A percentile compares a stretch with the other conserved stretches of the same genome.
These are phyloP conservation scores for Fusarium sp. DNA, from an alignment of 2,329 filamentous ascomycete genomes.

Conservation along the genomic window DNA sequence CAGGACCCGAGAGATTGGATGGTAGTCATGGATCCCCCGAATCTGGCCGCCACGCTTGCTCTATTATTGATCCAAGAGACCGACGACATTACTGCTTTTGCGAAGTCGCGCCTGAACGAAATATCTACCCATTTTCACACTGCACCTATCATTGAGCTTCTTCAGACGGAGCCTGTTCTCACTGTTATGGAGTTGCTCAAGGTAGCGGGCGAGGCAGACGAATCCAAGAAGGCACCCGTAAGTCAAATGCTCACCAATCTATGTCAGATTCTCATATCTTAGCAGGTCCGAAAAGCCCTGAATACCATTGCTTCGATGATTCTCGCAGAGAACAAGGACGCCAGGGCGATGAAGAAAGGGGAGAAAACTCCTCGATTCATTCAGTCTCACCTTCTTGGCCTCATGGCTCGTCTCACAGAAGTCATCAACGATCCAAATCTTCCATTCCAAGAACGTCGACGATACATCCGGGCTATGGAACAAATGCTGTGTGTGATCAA, in stretches of 20 bases:
- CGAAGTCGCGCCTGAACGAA: slow-evolving; percentile 74
- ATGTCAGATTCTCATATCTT: slow-evolving; percentile 38
- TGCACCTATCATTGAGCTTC: slow-evolving; percentile 72
- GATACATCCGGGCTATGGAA: slow-evolving; percentile 84
- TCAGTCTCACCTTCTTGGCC: slow-evolving; percentile 83
- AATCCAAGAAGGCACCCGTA: slow-evolving; percentile 67
- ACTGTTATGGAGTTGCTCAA: slow-evolving; percentile 87
- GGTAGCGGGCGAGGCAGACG: slow-evolving; percentile 75
- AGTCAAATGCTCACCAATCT: slow-evolving; percentile 39
- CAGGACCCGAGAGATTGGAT: slow-evolving; percentile 72
- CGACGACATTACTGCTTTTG: slow-evolving; percentile 68
- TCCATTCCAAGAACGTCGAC: slow-evolving; percentile 73
- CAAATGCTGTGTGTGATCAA: slow-evolving; percentile 86
- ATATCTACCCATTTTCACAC: slow-evolving; percentile 77
- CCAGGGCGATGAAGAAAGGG: slow-evolving; percentile 57
- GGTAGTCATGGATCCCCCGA: slow-evolving; percentile 64
- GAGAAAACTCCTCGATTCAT: slow-evolving; percentile 79
- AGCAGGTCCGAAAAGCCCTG: slow-evolving; percentile 60
- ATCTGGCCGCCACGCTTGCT: slow-evolving; percentile 68
- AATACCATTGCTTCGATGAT: slow-evolving; percentile 57
- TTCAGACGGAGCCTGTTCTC: slow-evolving; percentile 79
- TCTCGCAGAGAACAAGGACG: slow-evolving; percentile 52
- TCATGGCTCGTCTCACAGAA: slow-evolving; percentile 85
- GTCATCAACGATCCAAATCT: slow-evolving; percentile 77
- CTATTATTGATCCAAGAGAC: slow-evolving; percentile 68